Evolutionary conservation across 2,329 filamentous ascomycete species (phyloP).

Genomic region (Ceratocystis ficicola): DNA sequence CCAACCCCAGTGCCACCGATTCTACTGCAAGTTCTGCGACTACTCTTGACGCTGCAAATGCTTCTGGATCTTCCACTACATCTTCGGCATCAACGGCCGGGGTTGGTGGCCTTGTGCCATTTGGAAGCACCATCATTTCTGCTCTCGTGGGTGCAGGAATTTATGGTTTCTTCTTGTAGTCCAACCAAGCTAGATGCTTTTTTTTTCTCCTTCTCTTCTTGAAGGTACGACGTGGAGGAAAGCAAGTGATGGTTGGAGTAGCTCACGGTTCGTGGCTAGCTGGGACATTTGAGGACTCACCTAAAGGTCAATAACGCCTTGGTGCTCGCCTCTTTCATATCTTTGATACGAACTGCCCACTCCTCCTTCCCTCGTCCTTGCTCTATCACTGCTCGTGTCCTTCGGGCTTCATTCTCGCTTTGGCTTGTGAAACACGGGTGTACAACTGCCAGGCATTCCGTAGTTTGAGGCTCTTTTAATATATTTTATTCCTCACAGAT

Average conservation of each 20-base stretch:
- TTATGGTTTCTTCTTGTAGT: constrained; percentile 9
- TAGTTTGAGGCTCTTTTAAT: not conserved
- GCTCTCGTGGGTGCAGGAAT: constrained; percentile 12
- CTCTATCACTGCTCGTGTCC: not conserved
- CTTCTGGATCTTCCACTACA: not conserved
- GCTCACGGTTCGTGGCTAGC: not conserved
- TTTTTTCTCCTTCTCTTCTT: not conserved
- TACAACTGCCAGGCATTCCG: not conserved
- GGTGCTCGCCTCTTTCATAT: not conserved
- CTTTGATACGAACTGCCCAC: not conserved
- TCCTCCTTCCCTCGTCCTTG: not conserved
- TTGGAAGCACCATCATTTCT: constrained; percentile 2
- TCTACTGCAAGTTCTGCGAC: not conserved
- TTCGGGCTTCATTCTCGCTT: not conserved
- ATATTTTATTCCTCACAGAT: constrained; percentile 11
- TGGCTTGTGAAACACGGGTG: not conserved
- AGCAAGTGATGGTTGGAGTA: not conserved
- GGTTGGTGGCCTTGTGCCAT: not conserved
- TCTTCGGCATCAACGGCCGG: constrained; percentile 10
- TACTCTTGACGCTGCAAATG: constrained; percentile 1
- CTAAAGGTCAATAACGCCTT: not conserved
- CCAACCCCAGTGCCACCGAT: not conserved
- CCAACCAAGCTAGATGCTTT: not conserved
- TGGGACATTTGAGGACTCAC: not conserved
- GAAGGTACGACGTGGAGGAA: not conserved